A percentile compares a stretch with the other conserved stretches of the same genome.
These are phyloP conservation scores for Fusarium sp. DNA, from an alignment of 2,329 filamentous ascomycete species.

Conservation along the genomic window DNA sequence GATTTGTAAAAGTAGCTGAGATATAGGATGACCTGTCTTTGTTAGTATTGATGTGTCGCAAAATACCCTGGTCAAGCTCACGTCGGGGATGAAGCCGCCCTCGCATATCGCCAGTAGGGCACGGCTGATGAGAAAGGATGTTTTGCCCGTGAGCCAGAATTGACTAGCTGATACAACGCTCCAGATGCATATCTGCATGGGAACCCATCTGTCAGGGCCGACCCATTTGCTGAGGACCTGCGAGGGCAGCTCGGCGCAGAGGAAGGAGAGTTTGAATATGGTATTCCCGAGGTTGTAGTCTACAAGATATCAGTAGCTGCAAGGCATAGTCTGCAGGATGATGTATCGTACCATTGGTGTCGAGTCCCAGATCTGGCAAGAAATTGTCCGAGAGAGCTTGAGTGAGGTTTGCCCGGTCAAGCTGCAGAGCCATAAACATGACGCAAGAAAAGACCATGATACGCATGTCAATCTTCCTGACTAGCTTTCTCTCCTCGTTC, in stretches of 20 bases:
- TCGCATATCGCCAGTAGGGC: constrained; percentile 35
- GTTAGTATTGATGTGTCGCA: constrained; percentile 3
- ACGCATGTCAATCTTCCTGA: constrained; percentile 34
- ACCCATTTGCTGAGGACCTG: constrained; percentile 73
- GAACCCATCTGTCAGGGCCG: constrained; percentile 74
- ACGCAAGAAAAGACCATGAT: constrained; percentile 65
- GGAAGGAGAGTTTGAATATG: constrained; percentile 52
- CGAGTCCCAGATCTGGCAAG: constrained; percentile 59
- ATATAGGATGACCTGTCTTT: constrained; percentile 67
- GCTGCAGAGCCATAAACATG: constrained; percentile 61
- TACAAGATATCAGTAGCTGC: constrained; percentile 22
- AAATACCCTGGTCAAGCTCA: constrained; percentile 9
- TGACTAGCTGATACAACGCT: constrained; percentile 49
- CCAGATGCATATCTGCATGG: constrained; percentile 71
- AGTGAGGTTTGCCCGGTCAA: constrained; percentile 64
- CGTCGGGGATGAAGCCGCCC: constrained; percentile 39
- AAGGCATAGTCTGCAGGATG: too few relatives aligned
- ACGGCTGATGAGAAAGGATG: constrained; percentile 29
- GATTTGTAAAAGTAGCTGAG: constrained; percentile 78
- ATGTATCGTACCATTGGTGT: constrained; percentile 55
- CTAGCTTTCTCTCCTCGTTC: constrained; percentile 47
- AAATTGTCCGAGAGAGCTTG: constrained; percentile 67
- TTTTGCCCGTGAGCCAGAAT: constrained; percentile 27
- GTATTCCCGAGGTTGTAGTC: constrained; percentile 55
- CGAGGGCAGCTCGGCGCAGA: constrained; percentile 66